phyloP scores from a whole-genome alignment of 495 filamentous ascomycete species.

The Lasiosphaeris hirsuta region DNA sequence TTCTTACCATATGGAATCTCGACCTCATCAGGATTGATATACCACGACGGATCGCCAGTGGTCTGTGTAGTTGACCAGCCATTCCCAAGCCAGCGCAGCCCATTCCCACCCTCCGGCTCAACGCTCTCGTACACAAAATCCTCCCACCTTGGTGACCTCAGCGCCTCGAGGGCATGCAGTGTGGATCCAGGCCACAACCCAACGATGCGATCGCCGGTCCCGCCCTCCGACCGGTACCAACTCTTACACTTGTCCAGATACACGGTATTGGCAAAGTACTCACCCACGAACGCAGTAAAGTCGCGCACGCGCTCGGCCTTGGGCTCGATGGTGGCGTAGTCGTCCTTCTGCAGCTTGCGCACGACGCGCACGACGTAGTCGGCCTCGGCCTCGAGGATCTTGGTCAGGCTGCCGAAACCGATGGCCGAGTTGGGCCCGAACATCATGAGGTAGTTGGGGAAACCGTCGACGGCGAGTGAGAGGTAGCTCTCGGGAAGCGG shows the following conservation, averaged over 20 bases:
- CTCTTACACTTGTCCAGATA: conserved; percentile 63
- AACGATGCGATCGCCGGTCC: conserved; percentile 31
- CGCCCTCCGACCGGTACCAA: conserved; percentile 59
- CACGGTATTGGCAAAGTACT: conserved; percentile 63
- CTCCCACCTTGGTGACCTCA: conserved; percentile 44
- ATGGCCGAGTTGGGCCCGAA: conserved; percentile 58
- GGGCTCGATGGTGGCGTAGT: conserved; percentile 57
- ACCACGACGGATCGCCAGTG: conserved; percentile 47
- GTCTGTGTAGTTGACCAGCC: conserved; percentile 47
- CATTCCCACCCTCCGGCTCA: conserved; percentile 24
- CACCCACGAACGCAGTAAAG: conserved; percentile 56
- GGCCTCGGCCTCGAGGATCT: conserved; percentile 55
- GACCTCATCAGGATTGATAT: conserved; percentile 44
- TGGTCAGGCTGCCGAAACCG: conserved; percentile 53
- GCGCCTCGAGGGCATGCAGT: conserved; percentile 41
- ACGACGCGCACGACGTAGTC: conserved; percentile 62
- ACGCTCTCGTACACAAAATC: conserved; percentile 39
- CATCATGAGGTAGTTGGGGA: conserved; percentile 66
- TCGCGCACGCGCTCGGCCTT: conserved; percentile 54
- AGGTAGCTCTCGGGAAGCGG: conserved; percentile 61
- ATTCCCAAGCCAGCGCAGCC: conserved; percentile 48
- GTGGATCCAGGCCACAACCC: conserved; percentile 44
- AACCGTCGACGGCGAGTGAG: conserved; percentile 57
- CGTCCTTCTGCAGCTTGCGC: conserved; percentile 65
- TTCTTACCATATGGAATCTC: conserved; percentile 36